phyloP scores from a whole-genome alignment of 2,329 filamentous ascomycete genomes.

The Exophiala alcalophila region DNA sequence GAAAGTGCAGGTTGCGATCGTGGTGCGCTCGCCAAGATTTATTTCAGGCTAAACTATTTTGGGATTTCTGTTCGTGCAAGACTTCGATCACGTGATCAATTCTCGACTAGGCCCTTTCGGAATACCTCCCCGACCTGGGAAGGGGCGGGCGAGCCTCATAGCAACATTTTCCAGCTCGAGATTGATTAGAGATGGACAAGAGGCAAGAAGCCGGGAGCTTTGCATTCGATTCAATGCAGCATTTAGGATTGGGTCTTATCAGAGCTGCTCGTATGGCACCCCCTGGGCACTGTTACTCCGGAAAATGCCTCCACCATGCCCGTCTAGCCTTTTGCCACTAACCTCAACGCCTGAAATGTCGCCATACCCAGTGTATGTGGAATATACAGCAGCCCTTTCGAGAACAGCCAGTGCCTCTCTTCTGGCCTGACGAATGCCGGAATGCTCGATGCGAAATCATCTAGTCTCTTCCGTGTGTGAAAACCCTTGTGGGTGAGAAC shows the following conservation, averaged over 20 bases:
- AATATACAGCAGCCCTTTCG: constrained; percentile 13
- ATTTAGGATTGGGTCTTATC: no score
- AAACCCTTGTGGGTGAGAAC: no score
- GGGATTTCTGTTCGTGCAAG: neutral
- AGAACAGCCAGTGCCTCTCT: constrained; percentile 3
- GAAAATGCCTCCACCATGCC: constrained; percentile 15
- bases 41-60: constrained; percentile 7
- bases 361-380: constrained; percentile 6
- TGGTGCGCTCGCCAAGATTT: constrained; percentile 25
- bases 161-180: no score
- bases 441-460: constrained; percentile 5
- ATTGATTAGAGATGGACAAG: no score
- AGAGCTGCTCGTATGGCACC: no score
- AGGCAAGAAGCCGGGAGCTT: no score
- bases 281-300: constrained; percentile 12
- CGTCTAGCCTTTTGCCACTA: constrained; percentile 14
- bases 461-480: neutral
- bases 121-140: no score
- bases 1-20: constrained; percentile 16
- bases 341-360: constrained; percentile 20
- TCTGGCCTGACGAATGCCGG: neutral
- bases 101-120: no score
- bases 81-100: no score
- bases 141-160: no score
- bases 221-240: no score